These are phyloP conservation scores for Kokia cookei DNA, from an alignment of 441 rosid species.

Conservation along the genomic window DNA sequence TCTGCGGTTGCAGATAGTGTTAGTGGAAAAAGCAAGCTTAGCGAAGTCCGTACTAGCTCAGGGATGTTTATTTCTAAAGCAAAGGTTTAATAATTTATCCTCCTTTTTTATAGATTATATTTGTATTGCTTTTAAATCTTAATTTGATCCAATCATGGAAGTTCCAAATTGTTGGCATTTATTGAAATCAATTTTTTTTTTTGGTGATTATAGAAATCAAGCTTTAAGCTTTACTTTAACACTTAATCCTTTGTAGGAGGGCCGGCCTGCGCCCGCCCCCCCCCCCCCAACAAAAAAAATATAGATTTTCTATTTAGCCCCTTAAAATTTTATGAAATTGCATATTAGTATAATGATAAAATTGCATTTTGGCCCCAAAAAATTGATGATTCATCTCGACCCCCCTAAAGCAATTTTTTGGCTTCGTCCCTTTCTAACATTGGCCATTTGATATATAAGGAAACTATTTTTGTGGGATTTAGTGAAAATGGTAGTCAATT, in stretches of 20 bases:
- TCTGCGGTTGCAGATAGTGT: constrained; percentile 88
- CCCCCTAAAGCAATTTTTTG: no score
- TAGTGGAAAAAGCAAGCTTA: constrained; percentile 76
- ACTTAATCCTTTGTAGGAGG: no score
- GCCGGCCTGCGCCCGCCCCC: no score
- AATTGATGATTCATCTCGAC: no score
- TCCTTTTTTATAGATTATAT: neutral
- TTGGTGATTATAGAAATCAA: neutral
- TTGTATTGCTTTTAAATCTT: neutral
- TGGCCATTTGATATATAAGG: neutral
- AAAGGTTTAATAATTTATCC: constrained; percentile 40
- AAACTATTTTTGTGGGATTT: neutral
- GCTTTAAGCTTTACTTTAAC: neutral
- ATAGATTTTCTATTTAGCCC: no score
- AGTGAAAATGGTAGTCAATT: neutral
- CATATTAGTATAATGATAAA: no score
- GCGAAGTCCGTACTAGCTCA: constrained; percentile 89
- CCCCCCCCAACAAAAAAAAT: no score
- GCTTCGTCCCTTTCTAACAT: neutral
- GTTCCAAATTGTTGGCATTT: neutral
- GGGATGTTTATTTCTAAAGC: constrained; percentile 91
- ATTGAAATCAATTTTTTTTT: neutral
- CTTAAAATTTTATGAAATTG: no score
- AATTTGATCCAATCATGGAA: neutral
- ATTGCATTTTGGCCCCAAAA: no score